Base-by-base conservation (phyloP, 106 monocot genomes). In the Alisma plantagoaquatica region DNA sequence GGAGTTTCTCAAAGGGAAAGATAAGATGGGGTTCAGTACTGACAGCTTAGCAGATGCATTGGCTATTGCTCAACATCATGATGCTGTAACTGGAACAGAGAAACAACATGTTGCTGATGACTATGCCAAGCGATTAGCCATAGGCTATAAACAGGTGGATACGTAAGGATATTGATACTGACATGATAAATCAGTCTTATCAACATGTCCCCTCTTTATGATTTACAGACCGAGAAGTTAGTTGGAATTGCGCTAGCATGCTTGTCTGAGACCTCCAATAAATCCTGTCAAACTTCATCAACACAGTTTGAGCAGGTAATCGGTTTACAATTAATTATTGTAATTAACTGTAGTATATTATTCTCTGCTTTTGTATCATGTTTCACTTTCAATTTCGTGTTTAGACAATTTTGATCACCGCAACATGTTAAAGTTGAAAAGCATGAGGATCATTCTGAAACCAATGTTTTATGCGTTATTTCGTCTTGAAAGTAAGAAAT, bases 71-170 rank as follows among this genome's bases (percentile, higher is more conserved):
- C 98, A 98, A 66, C 98, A 98, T 73, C 98, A 98, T 67, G 98
- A 98, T 75, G 98, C 98, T 27, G 82, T 98, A 42, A 90, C 64
- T 69, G 98, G 98, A 69, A 98, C 98, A 69, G 84, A 81, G 45
- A 85, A 90, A 41, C 98, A 98, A 48, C 98, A 98, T 70, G 90
- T 90, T 10, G 90, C 98, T 54, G 46, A 86, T 79, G 98, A 98
- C 65, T 98, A 98, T 77, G 81, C 85, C 17, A 98, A 85, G 60
- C 50, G 98, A 53, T 54, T 98, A 19, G 67, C 64, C 23, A 82
- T 90, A 62, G 90, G 98, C 42, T 90, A 85, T 72, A 24, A 46
- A 29, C 73, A 98, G 82, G 98, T 98, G 51, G 68, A 12, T n/a
- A n/a, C n/a, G n/a, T n/a, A n/a, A n/a, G n/a, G n/a, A 3, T 43